Conservation (phyloP, 305 asterid genomes). For the Ilex paraguariensis region DNA sequence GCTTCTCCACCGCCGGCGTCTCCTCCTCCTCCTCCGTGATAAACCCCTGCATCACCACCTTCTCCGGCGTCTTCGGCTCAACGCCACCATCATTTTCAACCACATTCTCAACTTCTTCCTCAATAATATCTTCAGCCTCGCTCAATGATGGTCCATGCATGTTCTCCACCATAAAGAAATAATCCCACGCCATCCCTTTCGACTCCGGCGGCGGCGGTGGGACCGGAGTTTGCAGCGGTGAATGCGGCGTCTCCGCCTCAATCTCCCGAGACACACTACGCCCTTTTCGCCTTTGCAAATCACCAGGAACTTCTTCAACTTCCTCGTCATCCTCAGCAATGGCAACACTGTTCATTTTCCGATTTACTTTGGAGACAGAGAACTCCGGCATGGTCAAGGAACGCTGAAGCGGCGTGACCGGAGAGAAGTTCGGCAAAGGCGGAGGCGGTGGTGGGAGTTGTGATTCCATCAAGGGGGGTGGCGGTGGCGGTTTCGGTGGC, state of each 20-base stretch:
- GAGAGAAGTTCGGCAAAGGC: slow-evolving; percentile 80
- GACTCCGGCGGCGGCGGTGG: slow-evolving; percentile 59
- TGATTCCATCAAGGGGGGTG: slow-evolving; percentile 46
- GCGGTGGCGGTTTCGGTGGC: slow-evolving; percentile 51
- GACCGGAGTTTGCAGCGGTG: slow-evolving; percentile 24
- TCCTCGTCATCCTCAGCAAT: slow-evolving; percentile 51
- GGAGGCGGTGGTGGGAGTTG: slow-evolving; percentile 91
- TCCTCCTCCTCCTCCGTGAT: slow-evolving; percentile 45
- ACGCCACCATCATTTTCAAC: slow-evolving; percentile 23
- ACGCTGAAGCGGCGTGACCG: slow-evolving; percentile 63
- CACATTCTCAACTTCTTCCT: slow-evolving; percentile 27
- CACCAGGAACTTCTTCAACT: slow-evolving; percentile 35
- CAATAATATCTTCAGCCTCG: slow-evolving; percentile 52
- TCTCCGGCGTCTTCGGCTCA: slow-evolving; percentile 71
- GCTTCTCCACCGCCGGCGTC: slow-evolving; percentile 18
- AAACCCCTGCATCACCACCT: slow-evolving; percentile 40
- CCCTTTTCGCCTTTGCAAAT: slow-evolving; percentile 22
- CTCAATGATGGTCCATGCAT: slow-evolving; percentile 34
- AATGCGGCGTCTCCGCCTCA: slow-evolving; percentile 11
- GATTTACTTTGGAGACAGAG: slow-evolving; percentile 27
- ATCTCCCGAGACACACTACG: slow-evolving; percentile 5
- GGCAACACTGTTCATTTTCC: slow-evolving; percentile 54
- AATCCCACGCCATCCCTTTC: slow-evolving; percentile 86
- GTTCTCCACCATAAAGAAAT: slow-evolving; percentile 52
- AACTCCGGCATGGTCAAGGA: slow-evolving; percentile 75